Percentiles rank a stretch among this genome's conserved stretches.
Evolutionary conservation across 2,329 filamentous ascomycete species (phyloP).

Genomic region (Erysiphe pulchra): DNA sequence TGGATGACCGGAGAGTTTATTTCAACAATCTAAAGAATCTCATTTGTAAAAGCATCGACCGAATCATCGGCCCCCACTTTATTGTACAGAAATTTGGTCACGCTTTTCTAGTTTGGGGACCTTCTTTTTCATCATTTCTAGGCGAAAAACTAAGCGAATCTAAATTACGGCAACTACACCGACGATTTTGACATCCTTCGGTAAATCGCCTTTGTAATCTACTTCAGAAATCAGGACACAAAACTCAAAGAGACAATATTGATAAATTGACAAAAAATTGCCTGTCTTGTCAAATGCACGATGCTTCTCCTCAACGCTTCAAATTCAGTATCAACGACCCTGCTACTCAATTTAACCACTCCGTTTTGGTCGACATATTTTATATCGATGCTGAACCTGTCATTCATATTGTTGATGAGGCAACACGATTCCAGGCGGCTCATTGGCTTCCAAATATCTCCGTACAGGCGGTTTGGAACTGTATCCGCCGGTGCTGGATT

Average conservation of each 20-base stretch:
- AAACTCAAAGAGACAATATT: not conserved
- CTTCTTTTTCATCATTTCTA: not conserved
- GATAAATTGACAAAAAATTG: not conserved
- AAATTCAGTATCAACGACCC: not conserved
- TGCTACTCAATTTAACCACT: slow-evolving; percentile 1
- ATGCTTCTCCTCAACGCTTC: not conserved
- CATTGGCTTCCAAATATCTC: slow-evolving; percentile 1
- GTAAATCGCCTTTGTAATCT: not conserved
- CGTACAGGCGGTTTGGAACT: not conserved
- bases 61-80: not conserved
- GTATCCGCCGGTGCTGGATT: slow-evolving; percentile 1
- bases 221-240: not conserved
- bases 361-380: slow-evolving; percentile 1
- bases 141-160: not conserved
- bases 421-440: slow-evolving; percentile 1
- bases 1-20: not conserved
- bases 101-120: not conserved
- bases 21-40: not conserved
- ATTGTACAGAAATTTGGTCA: not conserved
- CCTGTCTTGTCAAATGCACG: not conserved
- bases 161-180: not conserved
- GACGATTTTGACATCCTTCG: not conserved
- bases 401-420: slow-evolving; percentile 1
- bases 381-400: slow-evolving; percentile 1
- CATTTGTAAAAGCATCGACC: not conserved